These are phyloP conservation scores for Pseudofabraea citricarpa DNA, from an alignment of 2,329 filamentous ascomycete species.

Conservation along the genomic window DNA sequence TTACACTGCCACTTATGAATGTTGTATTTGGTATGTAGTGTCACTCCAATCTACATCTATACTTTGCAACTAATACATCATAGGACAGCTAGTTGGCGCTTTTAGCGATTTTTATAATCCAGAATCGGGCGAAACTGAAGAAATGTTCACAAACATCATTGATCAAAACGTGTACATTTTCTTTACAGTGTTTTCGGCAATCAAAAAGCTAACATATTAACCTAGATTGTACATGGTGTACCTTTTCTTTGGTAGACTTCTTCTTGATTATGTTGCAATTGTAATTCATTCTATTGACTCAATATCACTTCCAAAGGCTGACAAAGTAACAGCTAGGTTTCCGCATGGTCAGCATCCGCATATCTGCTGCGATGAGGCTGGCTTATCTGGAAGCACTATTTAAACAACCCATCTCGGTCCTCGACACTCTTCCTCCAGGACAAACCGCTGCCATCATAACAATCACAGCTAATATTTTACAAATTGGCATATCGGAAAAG, in stretches of 20 bases:
- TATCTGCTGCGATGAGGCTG: slow-evolving; percentile 55
- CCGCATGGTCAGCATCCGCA: slow-evolving; percentile 54
- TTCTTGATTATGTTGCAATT: slow-evolving; percentile 49
- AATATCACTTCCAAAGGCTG: background rate
- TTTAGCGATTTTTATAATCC: slow-evolving; percentile 46
- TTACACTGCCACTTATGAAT: slow-evolving; percentile 53
- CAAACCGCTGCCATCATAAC: slow-evolving; percentile 59
- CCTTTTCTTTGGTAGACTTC: slow-evolving; percentile 50
- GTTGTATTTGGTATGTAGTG: slow-evolving; percentile 45
- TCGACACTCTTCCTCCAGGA: slow-evolving; percentile 61
- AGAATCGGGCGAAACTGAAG: slow-evolving; percentile 32
- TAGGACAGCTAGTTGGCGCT: slow-evolving; percentile 31
- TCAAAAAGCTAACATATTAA: slow-evolving; percentile 23
- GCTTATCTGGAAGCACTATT: slow-evolving; percentile 62
- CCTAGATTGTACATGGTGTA: slow-evolving; percentile 51
- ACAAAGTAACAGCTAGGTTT: slow-evolving; percentile 33
- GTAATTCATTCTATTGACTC: slow-evolving; percentile 27
- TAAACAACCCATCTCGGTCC: slow-evolving; percentile 59
- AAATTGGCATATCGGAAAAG: slow-evolving; percentile 59
- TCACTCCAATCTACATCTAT: background rate
- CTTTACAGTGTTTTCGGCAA: too few relatives aligned
- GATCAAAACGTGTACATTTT: slow-evolving; percentile 32
- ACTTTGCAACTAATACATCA: background rate
- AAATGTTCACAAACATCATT: slow-evolving; percentile 44
- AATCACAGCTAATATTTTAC: slow-evolving; percentile 58